Base-by-base conservation (phyloP, 78 protist genomes). In the Cavenderia fasciculata region DNA sequence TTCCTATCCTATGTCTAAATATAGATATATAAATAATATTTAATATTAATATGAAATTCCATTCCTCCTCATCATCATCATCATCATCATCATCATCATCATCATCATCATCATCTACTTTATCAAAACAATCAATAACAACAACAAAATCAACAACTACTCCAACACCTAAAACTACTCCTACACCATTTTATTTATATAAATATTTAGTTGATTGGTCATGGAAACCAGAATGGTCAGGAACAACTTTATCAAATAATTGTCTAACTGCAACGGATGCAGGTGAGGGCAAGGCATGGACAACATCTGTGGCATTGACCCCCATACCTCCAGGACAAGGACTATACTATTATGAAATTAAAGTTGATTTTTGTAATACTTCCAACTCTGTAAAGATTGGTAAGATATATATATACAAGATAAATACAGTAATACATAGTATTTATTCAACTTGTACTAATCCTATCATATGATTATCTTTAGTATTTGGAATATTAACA, bases 201-300 rank as follows among this genome's bases (percentile, higher is more conserved):
- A 44, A 4, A 19, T 4, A 56, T 56, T 25, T 63, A 63, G 72
- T 63, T 33, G 51, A 43, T 29, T 82, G 89, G 89, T 40, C 29
- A 33, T 82, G 75, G 69, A 56, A 68, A n/a, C 75, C 65, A 49
- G 74, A 41, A 19, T 52, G 41, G 29, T 56, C 89, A 41, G 89
- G 51, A 19, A 16, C 77, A 29, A 18, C 18, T 2, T 40, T 82
- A 33, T 82, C 77, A 18, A 62, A 82, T 31, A 74, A 68, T 56
- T 33, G 70, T 25, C 12, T 82, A 8, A 68, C 59, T 23, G 38
- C 59, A 25, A 44, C n/a, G 21, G 89, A 82, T 56, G 8, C 27
- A n/a, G 89, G 78, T n/a, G 21, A 34, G 46, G 76, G 69, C 5
- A 82, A 82, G 11, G 89, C 89, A 54, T 82, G 89, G 89, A 82